Conservation (phyloP, 2,329 filamentous ascomycete genomes). For the Sporothrix protearum region DNA sequence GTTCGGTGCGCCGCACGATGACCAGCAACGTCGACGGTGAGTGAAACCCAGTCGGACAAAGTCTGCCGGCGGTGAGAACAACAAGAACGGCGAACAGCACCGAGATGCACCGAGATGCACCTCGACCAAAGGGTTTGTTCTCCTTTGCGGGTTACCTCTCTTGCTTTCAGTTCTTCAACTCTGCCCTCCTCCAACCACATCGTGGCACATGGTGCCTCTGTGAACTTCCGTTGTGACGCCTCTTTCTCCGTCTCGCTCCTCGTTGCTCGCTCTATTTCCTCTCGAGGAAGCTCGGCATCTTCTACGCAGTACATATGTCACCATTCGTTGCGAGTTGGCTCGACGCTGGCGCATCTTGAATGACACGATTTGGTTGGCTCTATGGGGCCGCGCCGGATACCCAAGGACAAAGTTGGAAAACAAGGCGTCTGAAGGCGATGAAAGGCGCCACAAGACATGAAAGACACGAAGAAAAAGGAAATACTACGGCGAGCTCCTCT, state of each 20-base stretch:
- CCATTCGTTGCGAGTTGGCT: neutral
- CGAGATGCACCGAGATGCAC: neutral
- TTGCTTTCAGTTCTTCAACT: neutral
- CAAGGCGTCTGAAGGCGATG: neutral
- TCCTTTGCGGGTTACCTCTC: neutral
- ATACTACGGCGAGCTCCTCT: neutral
- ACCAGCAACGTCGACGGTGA: conserved; percentile 9
- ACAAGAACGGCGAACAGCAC: neutral
- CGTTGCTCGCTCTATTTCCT: neutral
- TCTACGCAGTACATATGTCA: neutral
- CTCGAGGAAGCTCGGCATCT: neutral
- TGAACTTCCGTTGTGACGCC: neutral
- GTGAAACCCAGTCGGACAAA: neutral
- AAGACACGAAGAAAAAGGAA: neutral
- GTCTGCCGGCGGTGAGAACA: conserved; percentile 1
- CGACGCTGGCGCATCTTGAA: neutral
- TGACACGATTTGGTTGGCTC: neutral
- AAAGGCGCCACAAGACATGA: neutral
- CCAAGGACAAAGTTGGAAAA: neutral
- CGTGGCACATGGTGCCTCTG: neutral
- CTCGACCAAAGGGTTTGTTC: neutral
- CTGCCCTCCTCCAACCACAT: neutral
- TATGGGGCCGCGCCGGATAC: neutral
- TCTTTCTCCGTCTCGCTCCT: neutral
- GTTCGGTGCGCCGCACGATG: neutral